Base-by-base conservation (phyloP, 345 rosid species). In the Syzygium aromaticum region DNA sequence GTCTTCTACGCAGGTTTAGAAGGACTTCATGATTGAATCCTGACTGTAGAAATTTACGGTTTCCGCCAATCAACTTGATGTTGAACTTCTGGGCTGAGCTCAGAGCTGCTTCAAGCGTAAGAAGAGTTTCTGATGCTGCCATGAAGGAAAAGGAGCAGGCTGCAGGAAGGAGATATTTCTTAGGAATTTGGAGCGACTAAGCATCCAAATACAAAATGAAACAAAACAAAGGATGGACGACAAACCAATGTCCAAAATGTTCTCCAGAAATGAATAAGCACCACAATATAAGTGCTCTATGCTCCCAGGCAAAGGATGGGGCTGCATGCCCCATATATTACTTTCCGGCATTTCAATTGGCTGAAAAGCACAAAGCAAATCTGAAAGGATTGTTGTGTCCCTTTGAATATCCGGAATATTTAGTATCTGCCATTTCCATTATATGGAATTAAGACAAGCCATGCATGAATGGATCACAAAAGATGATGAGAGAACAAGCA, bases 101-200 rank as follows among this genome's bases (percentile, higher is more conserved):
- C 77, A 91, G 84, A 86, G 92, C 85, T 56, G 96, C 94, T 88
- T 95, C 96, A 83, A 96, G 89, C 85, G 93, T 89, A 84, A 94
- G 89, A 86, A 96, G 97, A 87, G 91, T 91, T 87, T 94, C 98
- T 73, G 92, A 93, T 84, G 97, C 96, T 86, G 94, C 87, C 87
- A 84, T 89, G 87, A 96, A 95, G 89, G 97, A 94, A 89, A 92
- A 93, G 87, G 96, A 93, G 89, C 95, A 96, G 63, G 95, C 98
- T 96, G 95, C 94, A 93, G 12, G 85, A 54, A 73, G 82, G 49
- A 73, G 82, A 73, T 19, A 73, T 19, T 73, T 73, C 83, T 54
- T 67, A 59, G 59, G 84, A 73, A 84, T 28, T 54, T 56, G 53
- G 77, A 77, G 33, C 7, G 43, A 73, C 46, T 53, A 86, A 82